phyloP scores from a whole-genome alignment of 2,329 filamentous ascomycete genomes.

The Aspergillus brasiliensis region DNA sequence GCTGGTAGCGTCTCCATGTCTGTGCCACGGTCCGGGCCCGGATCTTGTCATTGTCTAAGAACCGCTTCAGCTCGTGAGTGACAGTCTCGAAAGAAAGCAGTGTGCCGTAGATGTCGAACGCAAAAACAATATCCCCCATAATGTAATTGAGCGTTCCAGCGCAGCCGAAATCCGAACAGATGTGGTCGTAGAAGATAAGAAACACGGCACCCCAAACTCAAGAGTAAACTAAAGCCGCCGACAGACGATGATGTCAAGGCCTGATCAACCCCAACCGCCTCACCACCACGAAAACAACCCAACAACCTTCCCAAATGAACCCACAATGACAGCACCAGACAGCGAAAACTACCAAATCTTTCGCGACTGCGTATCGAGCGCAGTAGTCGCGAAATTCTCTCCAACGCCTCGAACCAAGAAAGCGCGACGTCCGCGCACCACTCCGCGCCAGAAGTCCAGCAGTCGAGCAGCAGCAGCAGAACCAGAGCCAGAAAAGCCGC shows the following conservation, averaged over 20 bases:
- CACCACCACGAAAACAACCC: not conserved
- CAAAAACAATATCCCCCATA: constrained; percentile 54
- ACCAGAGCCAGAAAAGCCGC: not conserved
- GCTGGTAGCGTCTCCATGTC: constrained; percentile 68
- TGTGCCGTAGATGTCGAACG: constrained; percentile 77
- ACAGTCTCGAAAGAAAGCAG: constrained; percentile 73
- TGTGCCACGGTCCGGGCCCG: constrained; percentile 60
- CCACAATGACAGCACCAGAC: constrained; percentile 30
- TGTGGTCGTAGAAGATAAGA: not conserved
- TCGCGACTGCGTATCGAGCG: constrained; percentile 71
- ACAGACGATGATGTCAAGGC: constrained; percentile 5
- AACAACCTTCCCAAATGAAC: not conserved
- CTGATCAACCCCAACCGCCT: not conserved
- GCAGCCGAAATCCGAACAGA: no score
- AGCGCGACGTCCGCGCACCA: constrained; percentile 20
- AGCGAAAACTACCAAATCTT: constrained; percentile 67
- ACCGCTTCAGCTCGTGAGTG: constrained; percentile 56
- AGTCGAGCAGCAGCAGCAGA: not conserved
- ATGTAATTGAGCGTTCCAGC: not conserved
- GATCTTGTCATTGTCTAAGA: constrained; percentile 57
- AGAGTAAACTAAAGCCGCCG: not conserved
- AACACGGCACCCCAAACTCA: not conserved
- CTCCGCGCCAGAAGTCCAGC: constrained; percentile 1
- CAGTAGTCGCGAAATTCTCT: constrained; percentile 64
- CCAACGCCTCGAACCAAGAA: constrained; percentile 47